A percentile compares a stretch with the other conserved stretches of the same genome.
These are phyloP conservation scores for Dothidotthia symphoricarpi DNA, from an alignment of 2,329 filamentous ascomycete species.

Conservation along the genomic window DNA sequence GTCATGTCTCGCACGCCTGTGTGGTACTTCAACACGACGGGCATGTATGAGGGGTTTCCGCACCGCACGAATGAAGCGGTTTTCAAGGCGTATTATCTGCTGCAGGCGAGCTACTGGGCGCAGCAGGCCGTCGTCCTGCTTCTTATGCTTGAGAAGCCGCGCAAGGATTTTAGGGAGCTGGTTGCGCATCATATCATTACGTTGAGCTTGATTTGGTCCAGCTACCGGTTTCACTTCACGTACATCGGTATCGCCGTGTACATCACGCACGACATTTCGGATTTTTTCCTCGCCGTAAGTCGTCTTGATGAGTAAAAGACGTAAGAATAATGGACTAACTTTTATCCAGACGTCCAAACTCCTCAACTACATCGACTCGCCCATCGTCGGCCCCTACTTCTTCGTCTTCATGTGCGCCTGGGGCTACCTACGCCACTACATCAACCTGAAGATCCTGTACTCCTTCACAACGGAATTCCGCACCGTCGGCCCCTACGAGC, in stretches of 20 bases:
- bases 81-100: conserved; percentile 95
- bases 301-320: too few species aligned
- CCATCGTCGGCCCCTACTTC: conserved; percentile 81
- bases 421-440: conserved; percentile 86
- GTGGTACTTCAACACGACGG: conserved; percentile 91
- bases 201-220: conserved; percentile 75
- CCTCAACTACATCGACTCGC: conserved; percentile 83
- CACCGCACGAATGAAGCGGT: conserved; percentile 74
- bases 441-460: conserved; percentile 74
- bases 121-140: conserved; percentile 89
- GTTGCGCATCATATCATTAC: conserved; percentile 91
- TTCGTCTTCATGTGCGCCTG: conserved; percentile 76
- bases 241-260: conserved; percentile 93
- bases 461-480: conserved; percentile 73
- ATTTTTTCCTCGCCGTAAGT: conserved; percentile 90
- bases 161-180: conserved; percentile 93
- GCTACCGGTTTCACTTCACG: conserved; percentile 95
- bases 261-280: conserved; percentile 89
- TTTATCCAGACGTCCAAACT: conserved; percentile 73
- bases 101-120: conserved; percentile 92
- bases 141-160: conserved; percentile 83
- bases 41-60: conserved; percentile 87
- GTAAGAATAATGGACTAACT: too few species aligned
- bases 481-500: conserved; percentile 70
- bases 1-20: conserved; percentile 89